Percentiles rank a stretch among this genome's conserved stretches.
phyloP scores from a whole-genome alignment of 139 green algal genomes.

The Penium margaritaceum region DNA sequence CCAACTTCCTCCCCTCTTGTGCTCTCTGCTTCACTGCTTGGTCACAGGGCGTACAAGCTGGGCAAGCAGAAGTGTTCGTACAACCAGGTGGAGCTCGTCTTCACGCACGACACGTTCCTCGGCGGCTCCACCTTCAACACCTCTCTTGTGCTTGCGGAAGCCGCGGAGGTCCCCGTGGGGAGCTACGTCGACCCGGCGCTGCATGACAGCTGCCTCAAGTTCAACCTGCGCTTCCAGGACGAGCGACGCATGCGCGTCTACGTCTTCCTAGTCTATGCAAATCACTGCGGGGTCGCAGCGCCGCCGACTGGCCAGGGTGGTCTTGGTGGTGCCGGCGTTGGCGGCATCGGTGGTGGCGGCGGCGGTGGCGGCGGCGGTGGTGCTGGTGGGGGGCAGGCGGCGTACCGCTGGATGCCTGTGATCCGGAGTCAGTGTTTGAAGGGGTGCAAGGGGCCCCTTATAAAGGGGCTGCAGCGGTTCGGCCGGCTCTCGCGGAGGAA shows the following conservation, averaged over 20 bases:
- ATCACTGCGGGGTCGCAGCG: constrained; percentile 12
- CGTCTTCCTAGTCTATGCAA: constrained; percentile 52
- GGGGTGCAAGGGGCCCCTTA: constrained; percentile 56
- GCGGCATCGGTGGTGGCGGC: no score
- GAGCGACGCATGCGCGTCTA: constrained; percentile 41
- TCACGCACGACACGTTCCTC: no score
- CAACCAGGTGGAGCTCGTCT: constrained; percentile 53
- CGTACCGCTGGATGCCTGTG: constrained; percentile 48
- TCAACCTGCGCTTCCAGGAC: constrained; percentile 51
- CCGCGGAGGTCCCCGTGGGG: constrained; percentile 5
- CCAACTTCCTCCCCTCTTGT: no score
- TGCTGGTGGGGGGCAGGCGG: no score
- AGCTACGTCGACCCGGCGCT: constrained; percentile 6
- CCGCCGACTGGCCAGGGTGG: neutral
- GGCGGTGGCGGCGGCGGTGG: no score
- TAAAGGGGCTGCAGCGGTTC: constrained; percentile 62
- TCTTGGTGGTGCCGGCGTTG: no score
- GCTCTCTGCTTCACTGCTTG: no score
- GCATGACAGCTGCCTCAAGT: constrained; percentile 47
- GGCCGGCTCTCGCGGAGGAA: constrained; percentile 50
- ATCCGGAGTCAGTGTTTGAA: constrained; percentile 47
- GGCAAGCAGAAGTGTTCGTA: constrained; percentile 61
- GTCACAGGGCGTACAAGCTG: constrained; percentile 60
- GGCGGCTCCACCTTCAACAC: neutral
- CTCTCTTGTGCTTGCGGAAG: constrained; percentile 6